Percentiles rank a stretch among this genome's conserved stretches.
These are phyloP conservation scores for Cairneyella variabilis DNA, from an alignment of 495 filamentous ascomycete species.

Conservation along the genomic window DNA sequence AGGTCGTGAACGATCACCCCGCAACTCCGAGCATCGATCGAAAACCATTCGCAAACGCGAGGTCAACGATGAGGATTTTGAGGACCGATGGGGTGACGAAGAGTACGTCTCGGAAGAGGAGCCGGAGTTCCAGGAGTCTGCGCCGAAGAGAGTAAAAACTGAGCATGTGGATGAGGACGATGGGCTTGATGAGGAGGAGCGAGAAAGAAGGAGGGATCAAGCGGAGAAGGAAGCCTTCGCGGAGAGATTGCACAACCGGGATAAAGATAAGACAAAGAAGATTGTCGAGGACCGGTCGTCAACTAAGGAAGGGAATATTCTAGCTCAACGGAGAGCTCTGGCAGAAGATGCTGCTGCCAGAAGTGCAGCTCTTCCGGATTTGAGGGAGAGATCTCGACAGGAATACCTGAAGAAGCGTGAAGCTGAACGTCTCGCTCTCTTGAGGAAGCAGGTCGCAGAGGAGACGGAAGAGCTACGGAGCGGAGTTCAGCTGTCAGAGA, in stretches of 20 bases:
- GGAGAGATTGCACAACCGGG: constrained; percentile 65
- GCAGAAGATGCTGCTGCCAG: constrained; percentile 62
- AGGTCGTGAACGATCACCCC: constrained; percentile 32
- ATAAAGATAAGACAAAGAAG: constrained; percentile 65
- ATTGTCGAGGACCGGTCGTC: constrained; percentile 62
- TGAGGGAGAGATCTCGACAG: constrained; percentile 80
- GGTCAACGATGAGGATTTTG: constrained; percentile 49
- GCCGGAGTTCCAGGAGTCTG: constrained; percentile 53
- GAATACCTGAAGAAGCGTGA: constrained; percentile 94
- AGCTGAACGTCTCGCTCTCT: constrained; percentile 73
- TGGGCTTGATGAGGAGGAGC: constrained; percentile 52
- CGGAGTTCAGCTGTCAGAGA: constrained; percentile 68
- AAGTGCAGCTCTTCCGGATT: constrained; percentile 64
- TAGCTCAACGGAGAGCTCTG: constrained; percentile 55
- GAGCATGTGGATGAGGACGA: constrained; percentile 51
- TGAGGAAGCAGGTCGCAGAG: constrained; percentile 89
- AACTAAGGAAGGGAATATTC: constrained; percentile 52
- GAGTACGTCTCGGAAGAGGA: constrained; percentile 52
- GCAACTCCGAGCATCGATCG: constrained; percentile 42
- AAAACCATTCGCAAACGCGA: constrained; percentile 52
- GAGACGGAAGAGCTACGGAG: constrained; percentile 78
- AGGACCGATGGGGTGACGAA: constrained; percentile 80
- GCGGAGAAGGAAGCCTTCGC: constrained; percentile 73
- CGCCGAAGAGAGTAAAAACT: constrained; percentile 45
- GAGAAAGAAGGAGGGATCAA: constrained; percentile 57